phyloP scores from a whole-genome alignment of 2,329 filamentous ascomycete genomes.

The Colletotrichum liriopes region DNA sequence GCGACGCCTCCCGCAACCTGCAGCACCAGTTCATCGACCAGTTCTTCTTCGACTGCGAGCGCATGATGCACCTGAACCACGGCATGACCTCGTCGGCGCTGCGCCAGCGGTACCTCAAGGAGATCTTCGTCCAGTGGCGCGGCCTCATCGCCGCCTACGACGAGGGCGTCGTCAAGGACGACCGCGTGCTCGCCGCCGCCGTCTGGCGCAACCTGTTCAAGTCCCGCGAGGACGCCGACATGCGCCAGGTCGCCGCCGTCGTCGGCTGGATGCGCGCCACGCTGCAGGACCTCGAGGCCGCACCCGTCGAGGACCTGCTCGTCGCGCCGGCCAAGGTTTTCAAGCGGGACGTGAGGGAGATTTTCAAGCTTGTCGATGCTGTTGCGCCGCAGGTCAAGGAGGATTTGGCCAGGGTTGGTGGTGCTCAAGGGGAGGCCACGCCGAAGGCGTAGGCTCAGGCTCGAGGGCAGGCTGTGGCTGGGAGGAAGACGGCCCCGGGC shows the following conservation, averaged over 20 bases:
- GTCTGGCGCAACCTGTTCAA: constrained; percentile 97
- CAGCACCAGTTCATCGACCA: constrained; percentile 94
- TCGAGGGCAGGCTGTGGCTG: constrained; percentile 30
- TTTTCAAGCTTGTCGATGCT: constrained; percentile 57
- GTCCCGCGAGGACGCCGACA: constrained; percentile 69
- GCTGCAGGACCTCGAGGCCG: constrained; percentile 64
- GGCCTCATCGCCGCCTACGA: constrained; percentile 89
- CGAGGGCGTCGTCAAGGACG: constrained; percentile 83
- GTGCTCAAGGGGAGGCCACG: constrained; percentile 40
- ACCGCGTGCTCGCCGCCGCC: constrained; percentile 84
- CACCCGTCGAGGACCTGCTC: constrained; percentile 62
- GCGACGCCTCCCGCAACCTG: constrained; percentile 79
- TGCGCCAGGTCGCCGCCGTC: constrained; percentile 66
- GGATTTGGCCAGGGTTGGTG: constrained; percentile 22
- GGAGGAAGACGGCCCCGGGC: constrained; percentile 4
- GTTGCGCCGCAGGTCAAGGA: constrained; percentile 44
- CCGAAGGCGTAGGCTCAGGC: constrained; percentile 41
- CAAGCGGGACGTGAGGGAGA: constrained; percentile 57
- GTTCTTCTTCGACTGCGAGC: constrained; percentile 92
- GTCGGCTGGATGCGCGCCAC: constrained; percentile 70
- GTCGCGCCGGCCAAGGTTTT: constrained; percentile 59
- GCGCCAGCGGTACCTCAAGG: constrained; percentile 81
- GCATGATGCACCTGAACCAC: constrained; percentile 86
- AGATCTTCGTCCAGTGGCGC: constrained; percentile 94
- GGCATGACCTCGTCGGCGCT: constrained; percentile 73